phyloP scores from a whole-genome alignment of 306 rosid genomes.

The Malus orientalis region DNA sequence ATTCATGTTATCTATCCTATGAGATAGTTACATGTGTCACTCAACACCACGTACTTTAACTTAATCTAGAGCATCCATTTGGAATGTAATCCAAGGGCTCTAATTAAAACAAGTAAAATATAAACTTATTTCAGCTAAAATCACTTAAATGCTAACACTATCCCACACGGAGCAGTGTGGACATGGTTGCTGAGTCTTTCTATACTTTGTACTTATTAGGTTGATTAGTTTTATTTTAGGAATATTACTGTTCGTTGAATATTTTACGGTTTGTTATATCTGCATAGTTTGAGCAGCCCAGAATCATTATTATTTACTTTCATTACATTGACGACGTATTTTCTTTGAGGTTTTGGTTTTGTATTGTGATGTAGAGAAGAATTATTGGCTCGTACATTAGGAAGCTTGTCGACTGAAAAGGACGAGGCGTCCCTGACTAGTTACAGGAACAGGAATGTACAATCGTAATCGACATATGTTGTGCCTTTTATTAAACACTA shows the following conservation, averaged over 20 bases:
- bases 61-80: too few species aligned
- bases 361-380: constrained; percentile 28
- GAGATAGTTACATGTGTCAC: too few species aligned
- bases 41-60: too few species aligned
- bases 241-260: neutral
- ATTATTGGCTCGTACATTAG: constrained; percentile 23
- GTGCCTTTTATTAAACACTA: neutral
- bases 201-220: neutral
- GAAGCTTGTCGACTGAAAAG: constrained; percentile 34
- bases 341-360: neutral
- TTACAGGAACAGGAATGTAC: neutral
- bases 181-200: neutral
- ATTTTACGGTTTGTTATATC: neutral
- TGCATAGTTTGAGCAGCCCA: neutral
- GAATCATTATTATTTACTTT: neutral
- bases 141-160: too few species aligned
- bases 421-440: neutral
- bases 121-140: too few species aligned
- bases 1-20: too few species aligned
- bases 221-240: neutral
- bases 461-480: neutral
- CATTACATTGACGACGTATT: neutral
- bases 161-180: too few species aligned
- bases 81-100: too few species aligned
- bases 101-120: too few species aligned